Conservation (phyloP, 129 eudicot genomes). For the Kitagawia praeruptora region DNA sequence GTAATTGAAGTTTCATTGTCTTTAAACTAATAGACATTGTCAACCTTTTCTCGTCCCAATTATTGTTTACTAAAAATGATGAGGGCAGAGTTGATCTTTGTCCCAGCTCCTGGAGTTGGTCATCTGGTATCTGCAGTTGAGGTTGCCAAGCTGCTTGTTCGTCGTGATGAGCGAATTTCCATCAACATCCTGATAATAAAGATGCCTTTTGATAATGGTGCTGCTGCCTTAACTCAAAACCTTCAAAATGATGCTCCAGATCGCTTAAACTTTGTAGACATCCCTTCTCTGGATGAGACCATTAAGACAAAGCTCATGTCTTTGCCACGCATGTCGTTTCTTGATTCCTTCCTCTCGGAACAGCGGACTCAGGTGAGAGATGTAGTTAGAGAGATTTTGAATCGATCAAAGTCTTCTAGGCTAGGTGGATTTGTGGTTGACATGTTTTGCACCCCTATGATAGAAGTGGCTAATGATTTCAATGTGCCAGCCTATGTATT, state of each 20-base stretch:
- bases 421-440: background rate
- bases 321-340: background rate
- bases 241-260: background rate
- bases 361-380: background rate
- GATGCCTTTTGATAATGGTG: background rate
- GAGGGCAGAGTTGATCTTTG: background rate
- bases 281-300: background rate
- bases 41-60: too few relatives aligned
- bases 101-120: background rate
- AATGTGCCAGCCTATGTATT: background rate
- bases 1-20: too few relatives aligned
- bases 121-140: slow-evolving; percentile 6
- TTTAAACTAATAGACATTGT: too few relatives aligned
- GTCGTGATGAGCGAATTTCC: background rate
- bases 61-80: too few relatives aligned
- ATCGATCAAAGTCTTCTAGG: background rate
- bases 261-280: background rate
- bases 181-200: background rate
- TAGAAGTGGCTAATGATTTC: background rate
- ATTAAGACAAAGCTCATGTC: background rate
- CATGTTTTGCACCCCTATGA: background rate
- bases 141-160: background rate
- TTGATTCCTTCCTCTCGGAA: background rate
- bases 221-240: background rate
- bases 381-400: background rate